Evolutionary conservation across 2,329 filamentous ascomycete genomes (phyloP), one percentile per base, ranked within the genome.

Genomic region (Pseudogymnoascus sp.): DNA sequence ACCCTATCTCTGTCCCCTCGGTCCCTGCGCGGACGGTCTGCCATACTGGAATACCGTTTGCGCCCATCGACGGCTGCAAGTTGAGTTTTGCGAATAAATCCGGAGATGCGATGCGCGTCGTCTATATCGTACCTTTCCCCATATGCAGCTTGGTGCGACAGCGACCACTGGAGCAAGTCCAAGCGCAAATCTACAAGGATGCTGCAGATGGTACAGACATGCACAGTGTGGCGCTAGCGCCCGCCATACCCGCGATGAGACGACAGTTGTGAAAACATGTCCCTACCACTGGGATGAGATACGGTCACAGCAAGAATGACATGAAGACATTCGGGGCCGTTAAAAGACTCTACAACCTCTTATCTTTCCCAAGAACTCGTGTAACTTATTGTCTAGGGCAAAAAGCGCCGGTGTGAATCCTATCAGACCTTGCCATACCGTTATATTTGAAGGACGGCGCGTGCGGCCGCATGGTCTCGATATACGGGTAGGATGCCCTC

Each of bases 231-330:
- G 51, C 51, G 29, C 51, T 57, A 57, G 51, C 51, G 51, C 51
- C 51, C 51, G 51, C 51, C 51, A 57, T 34, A 57, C 51, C 51
- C 51, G 51, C 51, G 29, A 57, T 57, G 51, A 57, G 29, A 57
- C 51, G 51, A 57, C 51, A 34, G 29, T 16, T 34, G 29, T 7
- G 51, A 26, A 54, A 54, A 14, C 47, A 29, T 31, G 7, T 5
- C 14, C 29, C 3, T 29, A n/a, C 23, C 47, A 11, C 14, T 54
- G 47, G 14, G 23, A 36, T 12, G 18, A 57, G n/a, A 57, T 18
- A 57, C 26, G 2, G 16, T 16, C 23, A 12, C 51, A 21, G 12
- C 29, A 57, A 34, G 26, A 57, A 34, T 3, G 29, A 21, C 51
- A 57, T 34, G 29, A 34, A 57, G 51, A 57, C n/a, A 36, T 57